Percentiles rank a stretch among this genome's conserved stretches.
Conservation (phyloP, 2,329 filamentous ascomycete species). For the Pseudogymnoascus sp. region DNA sequence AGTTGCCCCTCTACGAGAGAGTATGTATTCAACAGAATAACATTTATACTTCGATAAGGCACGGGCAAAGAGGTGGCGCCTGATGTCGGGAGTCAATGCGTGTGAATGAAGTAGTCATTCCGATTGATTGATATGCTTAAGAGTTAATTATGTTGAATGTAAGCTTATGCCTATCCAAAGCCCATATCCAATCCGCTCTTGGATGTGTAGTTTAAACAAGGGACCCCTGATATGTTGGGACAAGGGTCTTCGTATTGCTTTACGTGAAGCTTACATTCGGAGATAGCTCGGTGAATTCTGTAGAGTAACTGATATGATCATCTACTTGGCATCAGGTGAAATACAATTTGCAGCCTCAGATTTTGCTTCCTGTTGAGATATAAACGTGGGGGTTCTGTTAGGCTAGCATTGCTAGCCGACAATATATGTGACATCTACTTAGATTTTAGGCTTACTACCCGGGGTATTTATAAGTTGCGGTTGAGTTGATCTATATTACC, state of each 20-base stretch:
- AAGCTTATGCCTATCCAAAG: slow-evolving; percentile 24
- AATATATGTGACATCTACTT: no score
- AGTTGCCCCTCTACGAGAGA: not conserved
- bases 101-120: not conserved
- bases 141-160: slow-evolving; percentile 27
- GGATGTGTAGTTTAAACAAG: not conserved
- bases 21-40: not conserved
- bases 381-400: not conserved
- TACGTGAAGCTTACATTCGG: not conserved
- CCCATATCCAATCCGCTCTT: slow-evolving; percentile 1
- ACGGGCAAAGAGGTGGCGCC: not conserved
- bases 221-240: not conserved
- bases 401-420: no score
- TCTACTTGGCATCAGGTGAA: not conserved
- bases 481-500: not conserved
- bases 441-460: not conserved
- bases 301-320: not conserved
- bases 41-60: not conserved
- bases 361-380: not conserved
- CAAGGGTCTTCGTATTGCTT: not conserved
- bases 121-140: slow-evolving; percentile 5
- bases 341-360: not conserved
- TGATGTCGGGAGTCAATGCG: not conserved
- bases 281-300: not conserved
- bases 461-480: not conserved